Conservation (phyloP, 2,329 filamentous ascomycete species). For the Neoarthrinium moseri region DNA sequence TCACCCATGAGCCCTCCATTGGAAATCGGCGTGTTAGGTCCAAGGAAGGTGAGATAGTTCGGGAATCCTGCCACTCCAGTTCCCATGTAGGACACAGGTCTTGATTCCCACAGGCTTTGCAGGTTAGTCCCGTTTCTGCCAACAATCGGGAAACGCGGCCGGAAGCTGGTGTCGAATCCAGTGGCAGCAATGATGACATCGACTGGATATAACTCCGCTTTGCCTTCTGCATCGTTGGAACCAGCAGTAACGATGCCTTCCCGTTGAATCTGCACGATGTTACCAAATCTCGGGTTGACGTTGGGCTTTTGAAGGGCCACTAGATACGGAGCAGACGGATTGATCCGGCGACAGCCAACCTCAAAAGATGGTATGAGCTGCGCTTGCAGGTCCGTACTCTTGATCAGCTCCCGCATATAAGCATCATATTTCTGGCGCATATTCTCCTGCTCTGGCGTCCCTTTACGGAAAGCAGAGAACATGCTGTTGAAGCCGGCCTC, state of each 20-base stretch:
- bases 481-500: neutral
- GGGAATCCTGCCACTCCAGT: neutral
- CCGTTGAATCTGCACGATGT: neutral
- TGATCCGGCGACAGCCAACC: slow-evolving; percentile 1
- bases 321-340: neutral
- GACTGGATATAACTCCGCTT: neutral
- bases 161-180: neutral
- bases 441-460: neutral
- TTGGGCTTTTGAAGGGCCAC: neutral
- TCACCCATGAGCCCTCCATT: slow-evolving; percentile 1
- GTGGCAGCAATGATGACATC: neutral
- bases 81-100: neutral
- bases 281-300: neutral
- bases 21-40: slow-evolving; percentile 1
- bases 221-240: neutral
- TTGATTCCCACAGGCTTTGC: neutral
- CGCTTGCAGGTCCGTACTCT: neutral
- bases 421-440: neutral
- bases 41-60: slow-evolving; percentile 1
- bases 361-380: neutral
- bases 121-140: neutral
- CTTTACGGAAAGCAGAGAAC: neutral
- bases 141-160: slow-evolving; percentile 1
- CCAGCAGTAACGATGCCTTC: neutral
- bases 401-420: neutral